Conservation (phyloP, 2,329 filamentous ascomycete genomes). For the Trichophyton verrucosum region DNA sequence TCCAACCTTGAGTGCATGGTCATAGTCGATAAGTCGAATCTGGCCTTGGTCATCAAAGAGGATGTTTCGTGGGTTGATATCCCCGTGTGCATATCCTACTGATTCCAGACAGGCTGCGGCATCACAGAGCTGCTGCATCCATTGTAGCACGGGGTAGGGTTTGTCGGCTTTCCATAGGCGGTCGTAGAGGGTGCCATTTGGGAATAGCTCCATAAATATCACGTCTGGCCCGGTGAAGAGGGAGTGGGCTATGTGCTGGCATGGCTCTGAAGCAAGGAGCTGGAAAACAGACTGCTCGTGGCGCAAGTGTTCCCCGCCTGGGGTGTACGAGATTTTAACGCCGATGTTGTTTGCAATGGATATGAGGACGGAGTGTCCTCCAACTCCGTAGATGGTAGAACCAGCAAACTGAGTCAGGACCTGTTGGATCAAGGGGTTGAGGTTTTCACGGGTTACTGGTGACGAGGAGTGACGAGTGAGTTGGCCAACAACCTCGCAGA, state of each 20-base stretch:
- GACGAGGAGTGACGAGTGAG: no score
- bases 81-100: conserved; percentile 12
- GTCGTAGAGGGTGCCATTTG: background rate
- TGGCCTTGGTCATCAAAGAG: conserved; percentile 12
- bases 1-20: conserved; percentile 6
- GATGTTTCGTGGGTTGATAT: conserved; percentile 14
- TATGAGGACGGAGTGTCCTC: background rate
- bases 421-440: background rate
- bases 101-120: conserved; percentile 14
- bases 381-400: background rate
- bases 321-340: background rate
- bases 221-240: background rate
- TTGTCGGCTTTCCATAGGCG: background rate
- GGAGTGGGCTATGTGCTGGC: background rate
- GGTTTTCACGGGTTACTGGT: no score
- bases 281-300: background rate
- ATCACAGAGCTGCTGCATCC: conserved; percentile 7
- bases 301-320: background rate
- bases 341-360: background rate
- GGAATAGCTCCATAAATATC: background rate
- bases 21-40: conserved; percentile 14
- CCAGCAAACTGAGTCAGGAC: background rate
- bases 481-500: no score
- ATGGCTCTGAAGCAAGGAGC: background rate
- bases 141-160: background rate